Evolutionary conservation across 495 filamentous ascomycete species (phyloP), one percentile per base, ranked within the genome.

Genomic region (Saxispiralis lemnorum): DNA sequence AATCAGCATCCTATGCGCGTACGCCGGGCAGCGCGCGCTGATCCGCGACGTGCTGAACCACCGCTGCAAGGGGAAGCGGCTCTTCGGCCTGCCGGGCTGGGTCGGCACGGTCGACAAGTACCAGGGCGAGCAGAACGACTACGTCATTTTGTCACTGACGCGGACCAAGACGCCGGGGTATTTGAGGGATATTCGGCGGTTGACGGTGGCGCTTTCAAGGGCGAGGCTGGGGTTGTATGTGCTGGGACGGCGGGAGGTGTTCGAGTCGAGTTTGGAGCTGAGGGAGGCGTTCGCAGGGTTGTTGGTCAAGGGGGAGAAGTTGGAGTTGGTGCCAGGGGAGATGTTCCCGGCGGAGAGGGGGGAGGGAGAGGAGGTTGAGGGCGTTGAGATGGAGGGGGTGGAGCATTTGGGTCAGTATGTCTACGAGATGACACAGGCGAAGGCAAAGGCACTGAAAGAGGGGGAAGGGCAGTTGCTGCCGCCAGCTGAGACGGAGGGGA

Each of bases 51-150:
- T 96, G 6, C 57, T 99, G 38, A 66, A 59, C n/a, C 81, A 93
- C 55, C 71, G 89, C 24, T 97, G 89, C 54, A 72, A 72, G 9
- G 81, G 75, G 54, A 92, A 81, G 49, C 61, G 75, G 2, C 62
- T 99, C 20, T 99, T 99, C 63, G 87, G 92, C 10, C 63, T 94
- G 64, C 89, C 89, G 32, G 80, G 78, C 58, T 77, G 81, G 37
- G 84, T 99, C 19, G 83, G 81, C 1, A 96, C 92, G 14, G 92
- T 99, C 43, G 89, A 99, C 62, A 93, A 92, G 59, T 99, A 95
- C 53, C 89, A 99, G 66, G 89, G 89, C 51, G 92, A 96, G 68
- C 89, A 99, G 64, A 99, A 96, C 62, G 89, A 95, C 55, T 96
- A 94, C 57, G 75, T 97, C 47, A 86, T 97, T 51, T 76, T 97